These are phyloP conservation scores for Colletotrichum sp. DNA, from an alignment of 2,329 filamentous ascomycete genomes.

Conservation along the genomic window DNA sequence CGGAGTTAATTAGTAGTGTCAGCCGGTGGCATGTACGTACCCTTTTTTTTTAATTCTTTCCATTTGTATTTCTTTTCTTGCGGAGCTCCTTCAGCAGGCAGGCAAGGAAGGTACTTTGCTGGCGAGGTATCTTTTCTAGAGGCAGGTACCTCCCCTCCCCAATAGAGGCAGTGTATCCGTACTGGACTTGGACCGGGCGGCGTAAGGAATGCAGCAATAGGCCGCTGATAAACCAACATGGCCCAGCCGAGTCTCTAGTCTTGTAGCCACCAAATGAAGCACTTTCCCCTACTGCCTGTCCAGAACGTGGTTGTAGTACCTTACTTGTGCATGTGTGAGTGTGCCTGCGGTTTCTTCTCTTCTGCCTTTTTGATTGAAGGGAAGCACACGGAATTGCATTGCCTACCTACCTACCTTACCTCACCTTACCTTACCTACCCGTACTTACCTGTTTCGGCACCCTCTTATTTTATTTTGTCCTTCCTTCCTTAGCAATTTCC, in stretches of 20 bases:
- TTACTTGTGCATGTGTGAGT: background rate
- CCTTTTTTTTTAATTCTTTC: background rate
- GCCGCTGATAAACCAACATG: background rate
- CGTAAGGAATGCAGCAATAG: background rate
- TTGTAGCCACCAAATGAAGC: conserved; percentile 16
- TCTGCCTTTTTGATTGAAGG: background rate
- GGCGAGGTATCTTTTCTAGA: background rate
- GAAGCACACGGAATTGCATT: background rate
- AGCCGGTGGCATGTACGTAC: background rate
- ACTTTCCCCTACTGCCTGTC: background rate
- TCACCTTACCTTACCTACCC: background rate
- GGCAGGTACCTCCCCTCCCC: background rate
- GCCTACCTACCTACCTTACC: background rate
- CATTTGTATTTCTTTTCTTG: background rate
- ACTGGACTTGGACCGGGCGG: background rate
- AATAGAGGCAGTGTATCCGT: background rate
- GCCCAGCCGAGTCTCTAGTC: background rate
- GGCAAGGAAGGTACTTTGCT: background rate
- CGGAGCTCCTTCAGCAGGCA: background rate
- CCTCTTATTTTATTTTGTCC: background rate
- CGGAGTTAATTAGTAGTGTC: background rate
- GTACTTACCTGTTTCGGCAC: background rate
- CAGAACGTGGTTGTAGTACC: background rate
- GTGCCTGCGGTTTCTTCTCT: background rate
- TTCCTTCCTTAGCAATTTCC: background rate